phyloP scores from a whole-genome alignment of 2,329 filamentous ascomycete species.

The Tolypocladium endophyticum region DNA sequence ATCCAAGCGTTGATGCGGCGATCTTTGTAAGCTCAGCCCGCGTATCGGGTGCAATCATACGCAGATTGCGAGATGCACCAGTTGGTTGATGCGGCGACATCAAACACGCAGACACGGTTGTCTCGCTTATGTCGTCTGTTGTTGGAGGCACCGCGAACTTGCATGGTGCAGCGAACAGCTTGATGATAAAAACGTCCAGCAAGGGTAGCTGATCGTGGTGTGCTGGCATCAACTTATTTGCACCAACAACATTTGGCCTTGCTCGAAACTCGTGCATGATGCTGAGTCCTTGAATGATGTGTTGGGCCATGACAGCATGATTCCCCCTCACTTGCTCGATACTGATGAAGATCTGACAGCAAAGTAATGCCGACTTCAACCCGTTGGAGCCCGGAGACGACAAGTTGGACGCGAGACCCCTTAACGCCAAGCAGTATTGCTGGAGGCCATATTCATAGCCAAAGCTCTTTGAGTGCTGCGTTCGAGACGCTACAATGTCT shows the following conservation, averaged over 20 bases:
- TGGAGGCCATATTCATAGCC: slow-evolving; percentile 26
- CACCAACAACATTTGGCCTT: slow-evolving; percentile 19
- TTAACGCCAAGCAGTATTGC: slow-evolving; percentile 30
- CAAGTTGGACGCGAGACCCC: slow-evolving; percentile 26
- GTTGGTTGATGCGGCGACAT: slow-evolving; percentile 1
- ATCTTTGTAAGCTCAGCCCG: slow-evolving; percentile 22
- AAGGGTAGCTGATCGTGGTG: slow-evolving; percentile 21
- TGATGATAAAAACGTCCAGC: slow-evolving; percentile 31
- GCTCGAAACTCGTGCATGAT: slow-evolving; percentile 31
- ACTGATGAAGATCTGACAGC: slow-evolving; percentile 36
- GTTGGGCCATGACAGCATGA: slow-evolving; percentile 29
- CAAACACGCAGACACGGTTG: slow-evolving; percentile 1
- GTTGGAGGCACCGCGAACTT: slow-evolving; percentile 28
- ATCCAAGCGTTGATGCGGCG: slow-evolving; percentile 18
- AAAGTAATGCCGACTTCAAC: slow-evolving; percentile 29
- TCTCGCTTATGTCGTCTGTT: slow-evolving; percentile 5
- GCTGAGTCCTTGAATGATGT: slow-evolving; percentile 30
- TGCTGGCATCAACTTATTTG: slow-evolving; percentile 19
- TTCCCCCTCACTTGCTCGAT: slow-evolving; percentile 32
- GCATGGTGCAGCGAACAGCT: slow-evolving; percentile 29
- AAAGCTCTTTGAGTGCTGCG: slow-evolving; percentile 16
- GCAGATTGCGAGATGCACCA: slow-evolving; percentile 11
- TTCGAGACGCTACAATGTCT: slow-evolving; percentile 11
- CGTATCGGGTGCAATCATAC: slow-evolving; percentile 25
- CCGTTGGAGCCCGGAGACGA: slow-evolving; percentile 17